These are phyloP conservation scores for Exophiala xenobiotica DNA, from an alignment of 2,329 filamentous ascomycete genomes.

Conservation along the genomic window DNA sequence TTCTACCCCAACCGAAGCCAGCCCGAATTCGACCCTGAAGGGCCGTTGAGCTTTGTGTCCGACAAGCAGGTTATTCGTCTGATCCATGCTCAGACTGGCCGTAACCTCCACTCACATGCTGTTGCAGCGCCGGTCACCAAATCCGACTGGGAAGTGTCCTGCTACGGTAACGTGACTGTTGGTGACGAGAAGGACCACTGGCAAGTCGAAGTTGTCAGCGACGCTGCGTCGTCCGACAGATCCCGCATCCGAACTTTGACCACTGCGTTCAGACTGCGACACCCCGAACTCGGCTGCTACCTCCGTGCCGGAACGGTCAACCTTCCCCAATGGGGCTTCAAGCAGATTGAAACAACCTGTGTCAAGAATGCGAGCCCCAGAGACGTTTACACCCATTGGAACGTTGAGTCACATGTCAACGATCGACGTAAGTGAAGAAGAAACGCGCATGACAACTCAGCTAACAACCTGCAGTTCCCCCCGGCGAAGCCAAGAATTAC, in stretches of 20 bases:
- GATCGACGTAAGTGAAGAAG: slow-evolving; percentile 71
- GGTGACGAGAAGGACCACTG: slow-evolving; percentile 98
- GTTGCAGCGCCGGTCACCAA: slow-evolving; percentile 88
- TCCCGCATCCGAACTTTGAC: slow-evolving; percentile 87
- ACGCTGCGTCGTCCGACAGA: slow-evolving; percentile 82
- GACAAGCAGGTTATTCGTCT: slow-evolving; percentile 79
- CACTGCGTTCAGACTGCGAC: slow-evolving; percentile 84
- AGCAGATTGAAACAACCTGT: slow-evolving; percentile 97
- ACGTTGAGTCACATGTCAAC: slow-evolving; percentile 92
- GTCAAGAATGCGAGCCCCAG: slow-evolving; percentile 87
- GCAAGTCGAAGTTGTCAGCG: slow-evolving; percentile 85
- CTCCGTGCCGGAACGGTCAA: slow-evolving; percentile 93
- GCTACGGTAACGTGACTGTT: slow-evolving; percentile 91
- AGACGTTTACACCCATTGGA: slow-evolving; percentile 98
- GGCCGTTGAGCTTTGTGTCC: slow-evolving; percentile 70
- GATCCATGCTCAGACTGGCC: slow-evolving; percentile 91
- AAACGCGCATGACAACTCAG: slow-evolving; percentile 15
- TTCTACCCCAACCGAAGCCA: slow-evolving; percentile 90
- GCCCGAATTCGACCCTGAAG: slow-evolving; percentile 68
- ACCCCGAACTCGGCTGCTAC: slow-evolving; percentile 83
- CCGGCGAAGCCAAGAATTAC: slow-evolving; percentile 85
- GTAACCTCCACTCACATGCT: slow-evolving; percentile 93
- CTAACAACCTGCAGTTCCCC: slow-evolving; percentile 64
- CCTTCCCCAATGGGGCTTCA: slow-evolving; percentile 98
- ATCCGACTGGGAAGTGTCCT: slow-evolving; percentile 87